Evolutionary conservation across 805 yeast species (phyloP).

Genomic region (Cyberlindnera japonica): DNA sequence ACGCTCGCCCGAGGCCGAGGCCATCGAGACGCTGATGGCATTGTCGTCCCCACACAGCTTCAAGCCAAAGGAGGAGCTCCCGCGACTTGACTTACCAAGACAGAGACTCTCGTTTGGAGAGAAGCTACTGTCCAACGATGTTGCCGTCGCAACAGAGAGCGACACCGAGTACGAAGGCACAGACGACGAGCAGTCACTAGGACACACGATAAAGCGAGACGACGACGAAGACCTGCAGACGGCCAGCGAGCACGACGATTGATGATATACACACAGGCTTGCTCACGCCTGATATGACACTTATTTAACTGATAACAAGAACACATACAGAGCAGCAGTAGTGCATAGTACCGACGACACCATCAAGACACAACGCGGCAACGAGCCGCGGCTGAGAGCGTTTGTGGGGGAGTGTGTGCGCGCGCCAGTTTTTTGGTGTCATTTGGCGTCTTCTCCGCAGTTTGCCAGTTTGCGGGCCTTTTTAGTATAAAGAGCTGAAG

Average conservation of each 20-base stretch:
- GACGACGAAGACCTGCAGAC: slow-evolving; percentile 15
- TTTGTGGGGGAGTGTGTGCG: no score
- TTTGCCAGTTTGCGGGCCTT: neutral
- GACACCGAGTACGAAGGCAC: slow-evolving; percentile 19
- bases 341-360: no score
- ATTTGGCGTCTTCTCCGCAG: neutral
- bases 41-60: slow-evolving; percentile 26
- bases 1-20: slow-evolving; percentile 34
- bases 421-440: neutral
- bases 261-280: neutral
- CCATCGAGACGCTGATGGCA: slow-evolving; percentile 40
- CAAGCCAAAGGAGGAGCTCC: slow-evolving; percentile 8
- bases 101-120: slow-evolving; percentile 26
- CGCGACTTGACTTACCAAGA: slow-evolving; percentile 12
- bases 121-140: slow-evolving; percentile 7
- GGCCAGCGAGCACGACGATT: slow-evolving; percentile 12
- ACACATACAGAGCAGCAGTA: no score
- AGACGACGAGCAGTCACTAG: slow-evolving; percentile 13
- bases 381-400: no score
- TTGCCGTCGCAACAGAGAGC: slow-evolving; percentile 18
- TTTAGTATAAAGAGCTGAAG: no score
- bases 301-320: no score
- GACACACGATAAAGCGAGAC: neutral
- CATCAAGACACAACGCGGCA: no score
- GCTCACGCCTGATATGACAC: no score